phyloP scores from a whole-genome alignment of 2,329 filamentous ascomycete genomes.

The Xylariomycetidae sp. region DNA sequence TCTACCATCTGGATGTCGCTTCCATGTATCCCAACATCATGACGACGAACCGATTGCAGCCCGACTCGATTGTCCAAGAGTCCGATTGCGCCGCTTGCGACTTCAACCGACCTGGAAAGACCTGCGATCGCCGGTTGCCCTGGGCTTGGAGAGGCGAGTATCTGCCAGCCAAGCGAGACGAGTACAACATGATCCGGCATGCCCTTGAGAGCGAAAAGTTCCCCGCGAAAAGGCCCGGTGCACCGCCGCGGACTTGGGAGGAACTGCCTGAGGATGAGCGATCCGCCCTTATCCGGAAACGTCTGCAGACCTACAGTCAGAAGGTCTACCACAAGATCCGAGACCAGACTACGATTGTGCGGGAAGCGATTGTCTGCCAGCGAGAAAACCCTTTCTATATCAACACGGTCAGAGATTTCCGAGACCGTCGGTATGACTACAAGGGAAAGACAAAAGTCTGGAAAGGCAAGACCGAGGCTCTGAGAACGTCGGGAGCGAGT shows the following conservation, averaged over 20 bases:
- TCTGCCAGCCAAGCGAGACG: slow-evolving; percentile 88
- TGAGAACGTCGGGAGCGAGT: slow-evolving; percentile 77
- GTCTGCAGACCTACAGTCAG: slow-evolving; percentile 87
- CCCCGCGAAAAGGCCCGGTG: slow-evolving; percentile 68
- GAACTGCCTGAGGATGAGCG: slow-evolving; percentile 81
- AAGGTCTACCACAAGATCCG: slow-evolving; percentile 99
- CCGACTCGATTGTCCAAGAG: slow-evolving; percentile 98
- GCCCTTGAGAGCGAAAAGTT: slow-evolving; percentile 90
- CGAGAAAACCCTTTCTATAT: slow-evolving; percentile 98
- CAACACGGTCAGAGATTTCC: slow-evolving; percentile 89
- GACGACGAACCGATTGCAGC: slow-evolving; percentile 96
- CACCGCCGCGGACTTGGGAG: slow-evolving; percentile 67
- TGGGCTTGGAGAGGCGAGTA: slow-evolving; percentile 99
- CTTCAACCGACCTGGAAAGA: slow-evolving; percentile 96
- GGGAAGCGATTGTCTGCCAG: slow-evolving; percentile 97
- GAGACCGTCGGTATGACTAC: slow-evolving; percentile 96
- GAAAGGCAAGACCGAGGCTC: slow-evolving; percentile 88
- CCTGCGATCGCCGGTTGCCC: slow-evolving; percentile 86
- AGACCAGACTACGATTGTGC: slow-evolving; percentile 83
- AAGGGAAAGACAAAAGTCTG: slow-evolving; percentile 97
- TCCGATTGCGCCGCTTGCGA: slow-evolving; percentile 96
- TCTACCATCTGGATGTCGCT: slow-evolving; percentile 96
- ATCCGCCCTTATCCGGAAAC: slow-evolving; percentile 72
- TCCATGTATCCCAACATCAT: slow-evolving; percentile 99
- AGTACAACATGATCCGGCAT: slow-evolving; percentile 98